These are phyloP conservation scores for Coemansia sp. DNA, from an alignment of 192 early-diverging fungal species.

Conservation along the genomic window DNA sequence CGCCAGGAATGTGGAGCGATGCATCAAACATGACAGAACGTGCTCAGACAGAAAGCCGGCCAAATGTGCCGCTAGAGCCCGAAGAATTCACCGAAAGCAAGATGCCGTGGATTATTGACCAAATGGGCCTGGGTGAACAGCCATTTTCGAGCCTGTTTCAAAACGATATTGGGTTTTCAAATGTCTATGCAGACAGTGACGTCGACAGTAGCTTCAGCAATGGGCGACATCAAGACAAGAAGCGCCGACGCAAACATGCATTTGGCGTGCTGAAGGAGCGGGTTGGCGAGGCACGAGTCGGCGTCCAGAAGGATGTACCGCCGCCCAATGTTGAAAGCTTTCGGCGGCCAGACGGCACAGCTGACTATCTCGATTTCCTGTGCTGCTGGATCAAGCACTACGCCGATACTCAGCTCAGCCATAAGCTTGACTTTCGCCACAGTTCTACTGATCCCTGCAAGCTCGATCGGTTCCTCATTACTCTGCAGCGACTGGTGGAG, in stretches of 20 bases:
- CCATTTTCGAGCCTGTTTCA: conserved; percentile 41
- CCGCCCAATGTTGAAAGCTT: conserved; percentile 20
- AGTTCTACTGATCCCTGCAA: conserved; percentile 47
- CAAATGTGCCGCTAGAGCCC: conserved; percentile 51
- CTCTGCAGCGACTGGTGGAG: conserved; percentile 51
- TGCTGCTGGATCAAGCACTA: conserved; percentile 35
- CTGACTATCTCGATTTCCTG: conserved; percentile 37
- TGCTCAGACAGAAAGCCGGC: background rate
- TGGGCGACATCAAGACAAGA: conserved; percentile 5
- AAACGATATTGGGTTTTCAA: conserved; percentile 27
- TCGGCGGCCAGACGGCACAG: conserved; percentile 33
- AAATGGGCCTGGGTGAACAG: conserved; percentile 52
- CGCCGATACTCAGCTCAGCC: conserved; percentile 44
- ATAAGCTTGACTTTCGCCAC: conserved; percentile 55
- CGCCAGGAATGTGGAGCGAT: conserved; percentile 39
- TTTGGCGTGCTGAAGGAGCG: conserved; percentile 43
- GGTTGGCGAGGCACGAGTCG: conserved; percentile 48
- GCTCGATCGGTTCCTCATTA: conserved; percentile 46
- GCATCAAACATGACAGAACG: background rate
- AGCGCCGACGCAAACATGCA: conserved; percentile 42
- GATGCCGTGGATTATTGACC: conserved; percentile 48
- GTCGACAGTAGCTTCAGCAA: conserved; percentile 1
- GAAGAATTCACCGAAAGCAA: conserved; percentile 28
- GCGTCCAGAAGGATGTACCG: conserved; percentile 39
- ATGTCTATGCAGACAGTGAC: conserved; percentile 11